Evolutionary conservation across 352 stramenopile genomes (phyloP), one percentile per base, ranked within the genome.

Genomic region (Thalassiosira hispida): DNA sequence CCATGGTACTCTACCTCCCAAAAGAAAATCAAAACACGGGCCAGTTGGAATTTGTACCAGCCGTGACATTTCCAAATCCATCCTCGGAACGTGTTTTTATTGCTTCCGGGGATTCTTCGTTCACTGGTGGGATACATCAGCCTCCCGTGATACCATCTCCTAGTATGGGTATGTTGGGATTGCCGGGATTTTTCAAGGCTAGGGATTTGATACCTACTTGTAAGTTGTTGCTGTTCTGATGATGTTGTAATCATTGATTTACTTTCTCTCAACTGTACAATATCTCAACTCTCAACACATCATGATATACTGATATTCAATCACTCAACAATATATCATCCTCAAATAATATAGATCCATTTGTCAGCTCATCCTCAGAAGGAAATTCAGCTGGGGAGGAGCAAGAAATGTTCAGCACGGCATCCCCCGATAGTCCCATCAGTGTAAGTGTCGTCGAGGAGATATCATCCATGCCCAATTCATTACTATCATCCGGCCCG

Each of bases 1-100:
- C 87, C n/a, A 92, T 93, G 64, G 74, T 77, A 44, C 63, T 94
- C 0, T 94, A 94, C 66, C 72, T 93, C 9, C 89, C 89, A 4
- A 86, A 90, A 67, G 89, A 94, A 83, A 93, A 94, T 75, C 23
- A 31, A 40, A 60, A 69, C 9, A 89, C 85, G 9, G 89, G 87
- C 29, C 84, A 92, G 49, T 63, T 94, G 2, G 86, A 94, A 78
- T 94, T 94, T 71, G 83, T 88, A 12, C 86, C 87, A 18, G 77
- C 85, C 31, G 63, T 91, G 33, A 52, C 88, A 1, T 89, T 90
- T 72, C 86, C 87, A 9, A 67, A 91, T 79, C 86, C 85, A 35
- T 80, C 49, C 40, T 84, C 73, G 4, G 79, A 91, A 76, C 80
- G 85, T 20, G 74, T 94, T 23, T 93, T 93, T 51, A 92, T 93